Conservation (phyloP, 768 basidiomycete genomes). For the Calvatia gigantea region DNA sequence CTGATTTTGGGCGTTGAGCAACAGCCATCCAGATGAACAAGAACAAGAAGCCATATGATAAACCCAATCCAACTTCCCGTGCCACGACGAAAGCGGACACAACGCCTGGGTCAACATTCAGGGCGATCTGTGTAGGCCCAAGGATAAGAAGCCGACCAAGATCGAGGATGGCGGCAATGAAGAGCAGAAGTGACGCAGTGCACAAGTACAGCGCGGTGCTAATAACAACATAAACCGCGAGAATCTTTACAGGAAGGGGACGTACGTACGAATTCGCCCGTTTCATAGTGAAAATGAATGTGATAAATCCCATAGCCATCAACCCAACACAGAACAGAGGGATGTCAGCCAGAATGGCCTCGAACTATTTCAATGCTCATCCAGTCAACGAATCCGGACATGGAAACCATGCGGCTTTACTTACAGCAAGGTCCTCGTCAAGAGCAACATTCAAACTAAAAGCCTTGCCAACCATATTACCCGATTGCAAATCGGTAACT, state of each 20-base stretch:
- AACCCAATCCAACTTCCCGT: constrained; percentile 56
- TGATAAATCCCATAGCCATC: constrained; percentile 57
- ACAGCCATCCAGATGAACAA: constrained; percentile 71
- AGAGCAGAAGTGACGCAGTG: constrained; percentile 53
- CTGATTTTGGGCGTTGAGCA: constrained; percentile 44
- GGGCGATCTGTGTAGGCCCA: constrained; percentile 24
- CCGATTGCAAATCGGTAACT: background rate
- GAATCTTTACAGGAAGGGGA: background rate
- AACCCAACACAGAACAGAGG: constrained; percentile 66
- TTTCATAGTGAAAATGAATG: constrained; percentile 51
- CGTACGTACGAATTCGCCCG: constrained; percentile 49
- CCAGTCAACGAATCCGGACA: background rate
- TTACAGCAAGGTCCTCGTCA: constrained; percentile 40
- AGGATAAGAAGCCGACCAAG: constrained; percentile 48
- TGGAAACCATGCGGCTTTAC: constrained; percentile 18
- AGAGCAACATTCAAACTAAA: constrained; percentile 27
- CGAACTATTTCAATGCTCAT: constrained; percentile 40
- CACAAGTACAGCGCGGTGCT: constrained; percentile 42
- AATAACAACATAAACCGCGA: background rate
- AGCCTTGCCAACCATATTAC: constrained; percentile 15
- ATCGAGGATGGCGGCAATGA: constrained; percentile 62
- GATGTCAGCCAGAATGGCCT: constrained; percentile 57
- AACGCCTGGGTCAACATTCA: constrained; percentile 21
- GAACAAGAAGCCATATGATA: constrained; percentile 57
- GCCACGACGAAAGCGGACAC: constrained; percentile 40